Percentiles rank a stretch among this genome's conserved stretches.
Evolutionary conservation across 805 yeast genomes (phyloP).

Genomic region (Wickerhamiella australiensis): DNA sequence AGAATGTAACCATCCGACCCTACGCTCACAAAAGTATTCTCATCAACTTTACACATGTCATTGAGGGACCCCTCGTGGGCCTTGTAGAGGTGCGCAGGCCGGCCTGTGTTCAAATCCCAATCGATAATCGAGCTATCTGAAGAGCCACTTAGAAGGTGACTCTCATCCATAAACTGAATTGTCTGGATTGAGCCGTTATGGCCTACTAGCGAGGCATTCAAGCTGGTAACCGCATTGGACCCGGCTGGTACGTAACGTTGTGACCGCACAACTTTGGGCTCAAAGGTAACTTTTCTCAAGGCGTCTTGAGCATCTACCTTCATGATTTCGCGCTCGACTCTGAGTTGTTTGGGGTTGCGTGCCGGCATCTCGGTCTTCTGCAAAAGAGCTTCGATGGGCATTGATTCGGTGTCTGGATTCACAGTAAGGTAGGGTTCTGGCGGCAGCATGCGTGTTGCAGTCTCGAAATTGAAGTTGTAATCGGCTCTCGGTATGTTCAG

Average conservation of each 20-base stretch:
- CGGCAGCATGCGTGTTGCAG: background rate
- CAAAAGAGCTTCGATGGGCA: background rate
- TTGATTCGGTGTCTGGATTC: too few species aligned
- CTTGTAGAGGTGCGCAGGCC: slow-evolving; percentile 80
- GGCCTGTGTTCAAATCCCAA: slow-evolving; percentile 87
- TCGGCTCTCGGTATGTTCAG: background rate
- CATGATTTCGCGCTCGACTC: slow-evolving; percentile 5
- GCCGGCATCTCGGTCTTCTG: background rate
- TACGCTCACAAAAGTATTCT: slow-evolving; percentile 11
- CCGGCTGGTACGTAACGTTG: slow-evolving; percentile 1
- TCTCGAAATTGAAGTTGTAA: background rate
- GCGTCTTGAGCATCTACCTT: slow-evolving; percentile 2
- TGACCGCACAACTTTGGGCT: background rate
- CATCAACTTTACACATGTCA: slow-evolving; percentile 67
- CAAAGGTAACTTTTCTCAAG: background rate
- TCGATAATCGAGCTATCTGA: slow-evolving; percentile 26
- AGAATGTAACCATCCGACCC: slow-evolving; percentile 14
- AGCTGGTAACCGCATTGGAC: slow-evolving; percentile 2
- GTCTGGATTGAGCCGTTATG: slow-evolving; percentile 16
- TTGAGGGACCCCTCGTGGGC: slow-evolving; percentile 93
- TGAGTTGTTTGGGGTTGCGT: background rate
- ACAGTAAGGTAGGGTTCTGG: slow-evolving; percentile 1
- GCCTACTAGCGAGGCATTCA: slow-evolving; percentile 12
- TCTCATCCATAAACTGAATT: slow-evolving; percentile 14
- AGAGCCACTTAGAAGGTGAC: slow-evolving; percentile 11